These are phyloP conservation scores for Anthoceros angustus DNA, from an alignment of 225 moss, liverwort and hornwort species.

Conservation along the genomic window DNA sequence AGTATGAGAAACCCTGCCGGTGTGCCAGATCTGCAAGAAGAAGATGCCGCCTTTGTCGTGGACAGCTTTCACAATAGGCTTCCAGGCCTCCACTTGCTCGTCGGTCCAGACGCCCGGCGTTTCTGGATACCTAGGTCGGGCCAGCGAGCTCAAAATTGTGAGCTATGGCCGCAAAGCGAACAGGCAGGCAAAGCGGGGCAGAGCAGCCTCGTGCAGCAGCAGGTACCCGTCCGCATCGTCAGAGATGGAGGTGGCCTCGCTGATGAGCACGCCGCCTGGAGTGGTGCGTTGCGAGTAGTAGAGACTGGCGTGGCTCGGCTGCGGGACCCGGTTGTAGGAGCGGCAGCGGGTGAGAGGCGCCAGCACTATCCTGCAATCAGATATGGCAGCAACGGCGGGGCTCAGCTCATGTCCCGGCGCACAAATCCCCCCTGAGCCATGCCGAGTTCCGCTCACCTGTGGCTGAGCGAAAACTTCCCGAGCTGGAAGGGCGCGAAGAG, in stretches of 20 bases:
- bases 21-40: slow-evolving; percentile 52
- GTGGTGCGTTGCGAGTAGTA: slow-evolving; percentile 68
- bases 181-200: too few species aligned
- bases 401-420: too few species aligned
- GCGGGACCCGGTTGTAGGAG: slow-evolving; percentile 38
- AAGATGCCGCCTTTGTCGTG: slow-evolving; percentile 56
- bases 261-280: slow-evolving; percentile 44
- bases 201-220: too few species aligned
- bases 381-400: too few species aligned
- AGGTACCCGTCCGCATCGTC: slow-evolving; percentile 26
- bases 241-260: slow-evolving; percentile 26
- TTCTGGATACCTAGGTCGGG: slow-evolving; percentile 40
- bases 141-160: too few species aligned
- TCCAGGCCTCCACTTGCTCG: slow-evolving; percentile 67
- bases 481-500: too few species aligned
- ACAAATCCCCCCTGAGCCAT: too few species aligned
- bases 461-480: too few species aligned
- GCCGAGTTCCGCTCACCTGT: too few species aligned
- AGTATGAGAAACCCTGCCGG: slow-evolving; percentile 30
- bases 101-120: slow-evolving; percentile 37
- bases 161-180: too few species aligned
- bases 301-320: slow-evolving; percentile 25
- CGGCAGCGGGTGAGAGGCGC: too few species aligned
- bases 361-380: too few species aligned
- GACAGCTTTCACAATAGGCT: slow-evolving; percentile 59